Conservation (phyloP, 2,329 filamentous ascomycete species). For the Aureobasidium sp. region DNA sequence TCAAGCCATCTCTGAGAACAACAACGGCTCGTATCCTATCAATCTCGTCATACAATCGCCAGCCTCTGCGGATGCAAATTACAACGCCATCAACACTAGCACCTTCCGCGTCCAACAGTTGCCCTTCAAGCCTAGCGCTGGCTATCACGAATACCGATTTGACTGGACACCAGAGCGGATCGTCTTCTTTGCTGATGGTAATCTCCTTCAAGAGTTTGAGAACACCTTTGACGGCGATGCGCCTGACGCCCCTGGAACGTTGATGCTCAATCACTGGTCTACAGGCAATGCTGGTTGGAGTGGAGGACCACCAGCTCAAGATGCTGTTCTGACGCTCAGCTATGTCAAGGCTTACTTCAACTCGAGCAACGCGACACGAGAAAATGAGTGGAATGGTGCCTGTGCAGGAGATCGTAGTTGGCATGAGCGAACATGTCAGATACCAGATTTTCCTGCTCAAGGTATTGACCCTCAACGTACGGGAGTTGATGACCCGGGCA, state of each 20-base stretch:
- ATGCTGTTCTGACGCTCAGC: slow-evolving; percentile 55
- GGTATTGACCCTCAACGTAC: slow-evolving; percentile 20
- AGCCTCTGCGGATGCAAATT: slow-evolving; percentile 49
- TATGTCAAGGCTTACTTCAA: slow-evolving; percentile 79
- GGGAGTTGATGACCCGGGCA: slow-evolving; percentile 22
- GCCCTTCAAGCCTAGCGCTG: slow-evolving; percentile 55
- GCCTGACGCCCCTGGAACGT: slow-evolving; percentile 52
- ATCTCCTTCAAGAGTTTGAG: slow-evolving; percentile 47
- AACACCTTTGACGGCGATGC: slow-evolving; percentile 26
- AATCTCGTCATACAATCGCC: slow-evolving; percentile 70
- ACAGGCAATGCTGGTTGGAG: slow-evolving; percentile 67
- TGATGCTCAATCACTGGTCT: slow-evolving; percentile 69
- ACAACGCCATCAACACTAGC: slow-evolving; percentile 51
- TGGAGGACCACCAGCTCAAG: slow-evolving; percentile 54
- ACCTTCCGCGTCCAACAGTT: slow-evolving; percentile 51
- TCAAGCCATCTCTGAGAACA: slow-evolving; percentile 33
- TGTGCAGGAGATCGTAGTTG: not conserved
- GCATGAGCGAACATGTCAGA: slow-evolving; percentile 34
- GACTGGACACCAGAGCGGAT: slow-evolving; percentile 59
- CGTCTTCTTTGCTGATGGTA: slow-evolving; percentile 60
- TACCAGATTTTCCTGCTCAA: slow-evolving; percentile 37
- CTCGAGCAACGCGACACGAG: slow-evolving; percentile 42
- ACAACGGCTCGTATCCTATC: slow-evolving; percentile 40
- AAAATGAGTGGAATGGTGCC: slow-evolving; percentile 28
- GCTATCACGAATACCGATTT: slow-evolving; percentile 71